These are phyloP conservation scores for Fusarium virguliforme DNA, from an alignment of 2,329 filamentous ascomycete genomes.

Conservation along the genomic window DNA sequence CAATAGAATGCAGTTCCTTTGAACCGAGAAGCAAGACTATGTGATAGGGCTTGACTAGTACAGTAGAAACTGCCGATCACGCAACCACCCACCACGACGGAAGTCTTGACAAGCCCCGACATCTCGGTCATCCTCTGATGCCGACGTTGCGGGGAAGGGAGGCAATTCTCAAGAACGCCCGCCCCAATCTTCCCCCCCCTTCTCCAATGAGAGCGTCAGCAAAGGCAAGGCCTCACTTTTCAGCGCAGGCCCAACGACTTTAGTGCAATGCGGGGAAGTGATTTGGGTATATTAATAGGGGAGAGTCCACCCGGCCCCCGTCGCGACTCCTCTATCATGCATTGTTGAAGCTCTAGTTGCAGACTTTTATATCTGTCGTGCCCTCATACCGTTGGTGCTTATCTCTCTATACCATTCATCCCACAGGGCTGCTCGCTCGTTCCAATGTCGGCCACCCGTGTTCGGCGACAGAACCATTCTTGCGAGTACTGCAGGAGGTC, in stretches of 20 bases:
- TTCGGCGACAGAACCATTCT: slow-evolving; percentile 47
- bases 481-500: slow-evolving; percentile 49
- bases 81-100: background rate
- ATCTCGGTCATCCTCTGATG: background rate
- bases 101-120: background rate
- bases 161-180: background rate
- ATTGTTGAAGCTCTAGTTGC: slow-evolving; percentile 3
- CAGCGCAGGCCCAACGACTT: background rate
- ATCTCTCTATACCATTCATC: background rate
- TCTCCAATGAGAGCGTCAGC: slow-evolving; percentile 9
- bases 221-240: slow-evolving; percentile 11
- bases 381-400: background rate
- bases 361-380: slow-evolving; percentile 7
- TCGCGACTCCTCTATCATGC: slow-evolving; percentile 12
- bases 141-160: slow-evolving; percentile 11
- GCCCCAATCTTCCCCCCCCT: slow-evolving; percentile 8
- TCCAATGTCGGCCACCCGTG: slow-evolving; percentile 29
- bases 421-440: background rate
- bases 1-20: slow-evolving; percentile 8
- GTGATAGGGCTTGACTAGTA: background rate
- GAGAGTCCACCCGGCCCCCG: slow-evolving; percentile 13
- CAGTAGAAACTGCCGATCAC: background rate
- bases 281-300: slow-evolving; percentile 27
- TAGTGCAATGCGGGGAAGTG: slow-evolving; percentile 22
- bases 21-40: background rate